A percentile compares a stretch with the other conserved stretches of the same genome.
Evolutionary conservation across 2,329 filamentous ascomycete species (phyloP).

Genomic region (Cladophialophora chaetospira): DNA sequence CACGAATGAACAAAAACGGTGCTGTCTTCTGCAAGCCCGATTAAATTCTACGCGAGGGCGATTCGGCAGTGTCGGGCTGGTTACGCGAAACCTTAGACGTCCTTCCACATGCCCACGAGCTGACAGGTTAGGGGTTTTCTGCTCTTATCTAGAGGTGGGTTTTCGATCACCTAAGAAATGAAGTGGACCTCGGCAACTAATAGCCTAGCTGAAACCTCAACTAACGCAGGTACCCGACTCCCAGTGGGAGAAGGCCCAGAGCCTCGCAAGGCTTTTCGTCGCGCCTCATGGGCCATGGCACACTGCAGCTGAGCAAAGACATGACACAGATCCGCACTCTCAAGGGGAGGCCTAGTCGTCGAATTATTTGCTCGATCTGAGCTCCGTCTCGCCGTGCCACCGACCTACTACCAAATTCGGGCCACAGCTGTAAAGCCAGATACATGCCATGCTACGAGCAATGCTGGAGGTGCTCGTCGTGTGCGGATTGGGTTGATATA

Average conservation of each 20-base stretch:
- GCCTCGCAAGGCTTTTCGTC: too few relatives aligned
- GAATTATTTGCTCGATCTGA: neutral
- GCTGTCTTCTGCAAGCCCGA: neutral
- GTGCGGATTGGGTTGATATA: neutral
- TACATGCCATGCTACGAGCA: too few relatives aligned
- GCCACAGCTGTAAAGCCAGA: too few relatives aligned
- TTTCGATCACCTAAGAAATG: neutral
- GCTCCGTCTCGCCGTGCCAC: neutral
- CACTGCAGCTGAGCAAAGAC: neutral
- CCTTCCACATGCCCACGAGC: neutral
- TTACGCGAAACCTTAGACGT: neutral
- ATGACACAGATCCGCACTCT: neutral
- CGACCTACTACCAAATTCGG: too few relatives aligned
- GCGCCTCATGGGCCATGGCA: too few relatives aligned
- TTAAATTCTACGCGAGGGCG: neutral
- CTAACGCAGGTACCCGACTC: conserved; percentile 13
- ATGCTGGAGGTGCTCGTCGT: neutral
- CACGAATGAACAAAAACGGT: too few relatives aligned
- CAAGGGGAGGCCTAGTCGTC: neutral
- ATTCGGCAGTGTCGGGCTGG: neutral
- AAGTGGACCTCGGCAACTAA: neutral
- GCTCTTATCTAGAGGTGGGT: too few relatives aligned
- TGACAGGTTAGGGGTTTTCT: too few relatives aligned
- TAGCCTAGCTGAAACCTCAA: neutral
- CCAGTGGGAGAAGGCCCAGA: too few relatives aligned